Percentiles rank a stretch among this genome's conserved stretches.
Conservation (phyloP, 371 early-diverging fungal species). For the Apophysomyces elegans region DNA sequence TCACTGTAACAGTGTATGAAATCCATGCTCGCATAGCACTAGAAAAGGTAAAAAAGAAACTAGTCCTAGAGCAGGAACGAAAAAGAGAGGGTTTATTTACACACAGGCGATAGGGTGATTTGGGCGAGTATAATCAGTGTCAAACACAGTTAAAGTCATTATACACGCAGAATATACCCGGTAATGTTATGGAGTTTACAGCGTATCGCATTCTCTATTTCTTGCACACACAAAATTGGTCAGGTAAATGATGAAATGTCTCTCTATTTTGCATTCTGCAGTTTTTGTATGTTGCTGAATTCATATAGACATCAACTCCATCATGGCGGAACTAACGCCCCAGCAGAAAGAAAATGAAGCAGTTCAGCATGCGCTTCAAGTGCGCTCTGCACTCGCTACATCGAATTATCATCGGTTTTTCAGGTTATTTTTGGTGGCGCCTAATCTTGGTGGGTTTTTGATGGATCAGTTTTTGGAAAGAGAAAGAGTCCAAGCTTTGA, state of each 20-base stretch:
- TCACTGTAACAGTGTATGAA: slow-evolving; percentile 94
- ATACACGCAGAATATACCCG: slow-evolving; percentile 73
- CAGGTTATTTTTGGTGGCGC: slow-evolving; percentile 71
- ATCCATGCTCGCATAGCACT: slow-evolving; percentile 93
- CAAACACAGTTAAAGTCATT: slow-evolving; percentile 91
- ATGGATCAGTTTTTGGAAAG: slow-evolving; percentile 91
- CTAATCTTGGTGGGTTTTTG: slow-evolving; percentile 86
- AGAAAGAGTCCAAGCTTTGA: slow-evolving; percentile 78
- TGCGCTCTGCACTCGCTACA: slow-evolving; percentile 76
- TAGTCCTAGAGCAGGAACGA: too few relatives aligned
- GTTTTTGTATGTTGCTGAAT: background rate
- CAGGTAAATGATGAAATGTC: slow-evolving; percentile 55
- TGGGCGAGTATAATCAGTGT: slow-evolving; percentile 97
- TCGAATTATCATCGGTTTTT: slow-evolving; percentile 88
- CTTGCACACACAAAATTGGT: slow-evolving; percentile 81
- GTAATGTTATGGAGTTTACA: slow-evolving; percentile 82
- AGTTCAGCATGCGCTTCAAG: slow-evolving; percentile 85
- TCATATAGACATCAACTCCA: slow-evolving; percentile 71
- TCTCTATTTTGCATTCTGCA: background rate
- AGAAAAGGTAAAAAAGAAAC: slow-evolving; percentile 68
- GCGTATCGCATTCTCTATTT: slow-evolving; percentile 93
- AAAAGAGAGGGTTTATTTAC: too few relatives aligned
- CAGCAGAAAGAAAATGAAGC: slow-evolving; percentile 60
- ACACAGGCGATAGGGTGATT: slow-evolving; percentile 67
- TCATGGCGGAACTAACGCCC: slow-evolving; percentile 66